Conservation (phyloP, 2,329 filamentous ascomycete species). For the Fusarium sp. region DNA sequence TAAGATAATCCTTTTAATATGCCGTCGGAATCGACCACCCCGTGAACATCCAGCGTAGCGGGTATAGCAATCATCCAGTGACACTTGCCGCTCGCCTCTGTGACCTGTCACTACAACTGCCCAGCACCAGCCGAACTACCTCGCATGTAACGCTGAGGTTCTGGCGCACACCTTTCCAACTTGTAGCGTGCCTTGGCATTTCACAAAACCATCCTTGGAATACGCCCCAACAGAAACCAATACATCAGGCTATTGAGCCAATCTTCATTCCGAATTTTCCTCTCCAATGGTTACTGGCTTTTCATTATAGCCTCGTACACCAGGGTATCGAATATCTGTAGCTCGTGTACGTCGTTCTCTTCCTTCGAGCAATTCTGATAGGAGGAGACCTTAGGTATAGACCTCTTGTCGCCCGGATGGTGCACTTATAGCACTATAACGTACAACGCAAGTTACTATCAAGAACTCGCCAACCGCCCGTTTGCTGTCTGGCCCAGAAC, state of each 20-base stretch:
- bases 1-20: neutral
- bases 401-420: neutral
- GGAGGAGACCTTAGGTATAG: neutral
- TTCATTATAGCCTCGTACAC: conserved; percentile 16
- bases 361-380: neutral
- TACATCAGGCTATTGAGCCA: conserved; percentile 23
- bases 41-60: neutral
- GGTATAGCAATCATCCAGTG: conserved; percentile 1
- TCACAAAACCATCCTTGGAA: conserved; percentile 21
- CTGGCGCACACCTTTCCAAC: conserved; percentile 35
- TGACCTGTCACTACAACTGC: neutral
- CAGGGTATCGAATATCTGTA: conserved; percentile 28
- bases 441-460: conserved; percentile 11
- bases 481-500: conserved; percentile 16
- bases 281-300: conserved; percentile 8
- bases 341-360: conserved; percentile 12
- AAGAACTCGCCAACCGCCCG: neutral
- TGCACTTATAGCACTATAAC: conserved; percentile 2
- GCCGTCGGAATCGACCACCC: neutral
- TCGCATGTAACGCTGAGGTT: conserved; percentile 5
- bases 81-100: neutral
- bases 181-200: conserved; percentile 10
- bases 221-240: conserved; percentile 31
- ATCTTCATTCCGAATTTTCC: conserved; percentile 1
- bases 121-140: neutral